Conservation (phyloP, 1,284 basidiomycete genomes). For the Phaffia rhodozyma region DNA sequence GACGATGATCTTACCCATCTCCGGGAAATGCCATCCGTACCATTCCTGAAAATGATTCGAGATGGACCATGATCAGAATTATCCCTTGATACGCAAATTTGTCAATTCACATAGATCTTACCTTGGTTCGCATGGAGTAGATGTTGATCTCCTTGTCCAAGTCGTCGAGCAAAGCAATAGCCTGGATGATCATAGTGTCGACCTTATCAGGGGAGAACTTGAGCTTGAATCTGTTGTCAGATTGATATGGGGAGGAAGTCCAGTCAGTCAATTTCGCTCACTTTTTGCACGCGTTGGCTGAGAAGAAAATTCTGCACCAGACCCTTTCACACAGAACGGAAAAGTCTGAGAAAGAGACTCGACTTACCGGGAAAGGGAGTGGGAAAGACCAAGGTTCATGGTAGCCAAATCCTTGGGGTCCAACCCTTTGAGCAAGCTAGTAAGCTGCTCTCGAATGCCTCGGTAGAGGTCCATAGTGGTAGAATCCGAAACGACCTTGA, state of each 20-base stretch:
- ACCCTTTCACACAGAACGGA: conserved; percentile 3
- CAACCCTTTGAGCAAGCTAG: conserved; percentile 72
- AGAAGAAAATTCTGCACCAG: not conserved
- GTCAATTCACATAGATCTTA: conserved; percentile 30
- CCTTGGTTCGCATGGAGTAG: conserved; percentile 97
- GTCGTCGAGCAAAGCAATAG: conserved; percentile 95
- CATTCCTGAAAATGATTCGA: conserved; percentile 55
- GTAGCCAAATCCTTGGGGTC: conserved; percentile 94
- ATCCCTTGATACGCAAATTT: conserved; percentile 4
- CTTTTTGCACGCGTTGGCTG: not conserved
- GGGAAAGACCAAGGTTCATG: conserved; percentile 93
- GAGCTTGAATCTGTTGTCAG: conserved; percentile 69
- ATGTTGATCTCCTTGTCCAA: conserved; percentile 99
- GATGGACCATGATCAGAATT: conserved; percentile 16
- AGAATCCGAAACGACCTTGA: conserved; percentile 64
- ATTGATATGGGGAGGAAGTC: not conserved
- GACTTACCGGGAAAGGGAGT: conserved; percentile 76
- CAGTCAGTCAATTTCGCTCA: not conserved
- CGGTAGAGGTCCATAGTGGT: conserved; percentile 77
- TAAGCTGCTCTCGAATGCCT: conserved; percentile 83
- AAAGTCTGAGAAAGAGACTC: not conserved
- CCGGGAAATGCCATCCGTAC: conserved; percentile 99
- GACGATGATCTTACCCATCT: conserved; percentile 95
- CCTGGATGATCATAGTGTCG: conserved; percentile 98
- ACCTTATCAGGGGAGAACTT: conserved; percentile 99